Evolutionary conservation across 768 basidiomycete species (phyloP).

Genomic region (Trametes cubensis): DNA sequence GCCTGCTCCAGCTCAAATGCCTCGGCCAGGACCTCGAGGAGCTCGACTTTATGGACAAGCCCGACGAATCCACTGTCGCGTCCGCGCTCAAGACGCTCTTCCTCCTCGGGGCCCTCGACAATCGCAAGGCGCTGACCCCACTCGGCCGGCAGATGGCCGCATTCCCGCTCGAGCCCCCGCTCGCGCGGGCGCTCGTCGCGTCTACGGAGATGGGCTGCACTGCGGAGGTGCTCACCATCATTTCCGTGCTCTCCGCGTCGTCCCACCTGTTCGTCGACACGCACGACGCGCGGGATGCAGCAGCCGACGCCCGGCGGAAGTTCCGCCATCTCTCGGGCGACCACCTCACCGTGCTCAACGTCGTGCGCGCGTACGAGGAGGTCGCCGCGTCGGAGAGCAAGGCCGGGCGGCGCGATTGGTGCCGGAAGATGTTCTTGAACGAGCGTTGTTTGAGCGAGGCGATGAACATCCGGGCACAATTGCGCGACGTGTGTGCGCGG

Average conservation of each 20-base stretch:
- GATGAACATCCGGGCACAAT: slow-evolving; percentile 76
- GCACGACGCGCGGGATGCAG: slow-evolving; percentile 72
- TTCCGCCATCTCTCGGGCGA: slow-evolving; percentile 88
- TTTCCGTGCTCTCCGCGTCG: slow-evolving; percentile 81
- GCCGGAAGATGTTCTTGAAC: slow-evolving; percentile 80
- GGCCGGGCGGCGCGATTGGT: slow-evolving; percentile 70
- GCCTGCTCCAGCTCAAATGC: slow-evolving; percentile 84
- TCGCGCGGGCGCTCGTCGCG: slow-evolving; percentile 78
- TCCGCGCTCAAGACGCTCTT: slow-evolving; percentile 73
- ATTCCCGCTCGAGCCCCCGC: slow-evolving; percentile 91
- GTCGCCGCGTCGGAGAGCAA: slow-evolving; percentile 53
- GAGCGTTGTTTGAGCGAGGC: slow-evolving; percentile 81
- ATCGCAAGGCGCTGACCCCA: slow-evolving; percentile 63
- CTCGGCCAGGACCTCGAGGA: slow-evolving; percentile 79
- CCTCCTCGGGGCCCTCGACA: slow-evolving; percentile 78
- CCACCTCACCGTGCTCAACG: slow-evolving; percentile 87
- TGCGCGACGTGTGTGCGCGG: slow-evolving; percentile 64
- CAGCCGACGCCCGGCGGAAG: slow-evolving; percentile 68
- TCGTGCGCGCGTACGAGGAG: slow-evolving; percentile 80
- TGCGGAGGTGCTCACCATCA: slow-evolving; percentile 77
- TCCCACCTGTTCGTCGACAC: slow-evolving; percentile 82
- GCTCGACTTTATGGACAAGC: slow-evolving; percentile 88
- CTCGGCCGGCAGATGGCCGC: slow-evolving; percentile 82
- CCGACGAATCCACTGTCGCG: slow-evolving; percentile 64
- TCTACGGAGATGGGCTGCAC: slow-evolving; percentile 76